Conservation (phyloP, 2,329 filamentous ascomycete species). For the Teratosphaeria nubilosa region DNA sequence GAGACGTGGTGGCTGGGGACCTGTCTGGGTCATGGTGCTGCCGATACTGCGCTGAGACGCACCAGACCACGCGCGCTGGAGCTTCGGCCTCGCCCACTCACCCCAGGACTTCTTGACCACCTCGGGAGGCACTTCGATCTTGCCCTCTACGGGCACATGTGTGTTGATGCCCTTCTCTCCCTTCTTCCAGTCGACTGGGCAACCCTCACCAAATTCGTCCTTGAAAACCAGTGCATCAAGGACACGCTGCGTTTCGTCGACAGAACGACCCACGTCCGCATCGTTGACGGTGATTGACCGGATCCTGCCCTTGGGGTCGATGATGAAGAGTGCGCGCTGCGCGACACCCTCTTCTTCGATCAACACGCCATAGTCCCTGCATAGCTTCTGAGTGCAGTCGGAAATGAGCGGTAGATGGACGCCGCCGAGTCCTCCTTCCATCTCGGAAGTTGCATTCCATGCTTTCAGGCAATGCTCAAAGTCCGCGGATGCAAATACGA, state of each 20-base stretch:
- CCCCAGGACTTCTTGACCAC: constrained; percentile 21
- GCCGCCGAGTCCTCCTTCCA: constrained; percentile 51
- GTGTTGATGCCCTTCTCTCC: constrained; percentile 21
- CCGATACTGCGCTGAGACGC: constrained; percentile 8
- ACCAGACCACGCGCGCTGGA: constrained; percentile 21
- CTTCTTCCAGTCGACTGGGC: constrained; percentile 25
- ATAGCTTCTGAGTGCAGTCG: constrained; percentile 52
- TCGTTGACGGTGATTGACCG: constrained; percentile 57
- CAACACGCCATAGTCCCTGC: constrained; percentile 53
- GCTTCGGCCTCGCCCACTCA: constrained; percentile 24
- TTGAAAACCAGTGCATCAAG: constrained; percentile 42
- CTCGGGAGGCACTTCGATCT: constrained; percentile 9
- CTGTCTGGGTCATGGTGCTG: not conserved
- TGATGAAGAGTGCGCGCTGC: constrained; percentile 55
- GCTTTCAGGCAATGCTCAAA: constrained; percentile 49
- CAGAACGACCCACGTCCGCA: constrained; percentile 53
- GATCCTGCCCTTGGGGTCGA: constrained; percentile 52
- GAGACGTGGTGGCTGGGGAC: not conserved
- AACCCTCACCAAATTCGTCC: constrained; percentile 32
- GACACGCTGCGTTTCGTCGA: constrained; percentile 52
- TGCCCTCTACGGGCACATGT: constrained; percentile 16
- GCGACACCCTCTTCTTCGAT: constrained; percentile 55
- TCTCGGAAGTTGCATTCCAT: constrained; percentile 49
- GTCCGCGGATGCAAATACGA: constrained; percentile 54
- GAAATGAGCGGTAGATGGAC: constrained; percentile 52